These are phyloP conservation scores for Phytophthora uliginosa DNA, from an alignment of 352 stramenopile species.

Conservation along the genomic window DNA sequence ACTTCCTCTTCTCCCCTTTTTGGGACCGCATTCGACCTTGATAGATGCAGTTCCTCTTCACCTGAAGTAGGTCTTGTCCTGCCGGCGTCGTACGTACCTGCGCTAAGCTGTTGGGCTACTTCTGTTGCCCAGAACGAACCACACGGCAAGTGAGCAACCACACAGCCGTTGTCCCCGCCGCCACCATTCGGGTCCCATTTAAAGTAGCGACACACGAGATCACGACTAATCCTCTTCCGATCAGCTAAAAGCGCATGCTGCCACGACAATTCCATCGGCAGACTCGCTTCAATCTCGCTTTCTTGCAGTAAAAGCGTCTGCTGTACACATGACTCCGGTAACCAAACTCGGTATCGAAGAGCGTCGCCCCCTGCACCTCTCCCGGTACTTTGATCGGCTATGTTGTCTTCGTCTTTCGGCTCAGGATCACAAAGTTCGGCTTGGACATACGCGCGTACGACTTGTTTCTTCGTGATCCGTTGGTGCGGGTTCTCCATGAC, in stretches of 20 bases:
- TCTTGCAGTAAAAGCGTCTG: conserved; percentile 56
- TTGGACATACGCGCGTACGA: conserved; percentile 66
- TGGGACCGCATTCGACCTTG: neutral
- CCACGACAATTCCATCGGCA: conserved; percentile 49
- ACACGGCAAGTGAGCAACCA: conserved; percentile 45
- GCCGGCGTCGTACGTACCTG: neutral
- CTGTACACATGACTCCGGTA: conserved; percentile 65
- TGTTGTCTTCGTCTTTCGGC: neutral
- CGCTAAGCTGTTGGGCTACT: conserved; percentile 1
- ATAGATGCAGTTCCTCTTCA: neutral
- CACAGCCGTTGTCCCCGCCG: conserved; percentile 22
- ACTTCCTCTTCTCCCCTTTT: neutral
- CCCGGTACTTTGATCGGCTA: neutral
- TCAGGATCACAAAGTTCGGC: conserved; percentile 50
- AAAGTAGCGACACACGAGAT: conserved; percentile 49
- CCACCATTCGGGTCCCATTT: conserved; percentile 37
- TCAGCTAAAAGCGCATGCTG: conserved; percentile 18
- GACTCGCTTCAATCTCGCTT: conserved; percentile 67
- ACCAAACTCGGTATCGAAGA: conserved; percentile 52
- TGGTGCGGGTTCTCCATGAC: conserved; percentile 52
- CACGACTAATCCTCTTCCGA: conserved; percentile 28
- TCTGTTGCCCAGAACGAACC: conserved; percentile 35
- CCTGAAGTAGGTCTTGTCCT: neutral
- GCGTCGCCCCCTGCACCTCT: neutral
- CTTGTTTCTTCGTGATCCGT: conserved; percentile 39